phyloP scores from a whole-genome alignment of 805 yeast species.

The Schwanniomyces pseudopolymorphus region DNA sequence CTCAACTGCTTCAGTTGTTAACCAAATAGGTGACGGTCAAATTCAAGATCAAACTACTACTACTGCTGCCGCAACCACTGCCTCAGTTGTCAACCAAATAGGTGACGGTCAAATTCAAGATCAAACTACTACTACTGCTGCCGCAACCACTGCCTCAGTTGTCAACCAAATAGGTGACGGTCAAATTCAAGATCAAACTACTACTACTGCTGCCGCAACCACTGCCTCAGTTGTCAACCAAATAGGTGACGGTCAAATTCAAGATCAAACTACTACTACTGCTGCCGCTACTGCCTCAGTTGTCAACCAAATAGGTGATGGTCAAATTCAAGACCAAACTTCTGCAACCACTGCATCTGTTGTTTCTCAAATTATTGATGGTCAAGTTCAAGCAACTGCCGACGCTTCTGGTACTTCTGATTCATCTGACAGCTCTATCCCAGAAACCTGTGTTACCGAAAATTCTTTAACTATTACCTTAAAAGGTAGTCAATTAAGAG shows the following conservation, averaged over 20 bases:
- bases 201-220: no score
- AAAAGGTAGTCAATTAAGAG: constrained; percentile 51
- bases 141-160: constrained; percentile 22
- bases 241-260: constrained; percentile 36
- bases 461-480: constrained; percentile 58
- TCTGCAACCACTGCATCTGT: constrained; percentile 16
- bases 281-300: constrained; percentile 19
- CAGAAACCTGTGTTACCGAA: constrained; percentile 42
- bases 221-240: constrained; percentile 27
- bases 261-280: constrained; percentile 38
- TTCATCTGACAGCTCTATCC: constrained; percentile 17
- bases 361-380: constrained; percentile 34
- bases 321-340: constrained; percentile 20
- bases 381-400: constrained; percentile 14
- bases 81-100: constrained; percentile 34
- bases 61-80: no score
- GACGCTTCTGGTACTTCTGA: constrained; percentile 7
- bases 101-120: constrained; percentile 50
- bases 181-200: constrained; percentile 30
- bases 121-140: constrained; percentile 8
- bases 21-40: constrained; percentile 50
- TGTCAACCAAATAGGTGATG: constrained; percentile 39
- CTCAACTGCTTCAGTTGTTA: constrained; percentile 16
- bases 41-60: constrained; percentile 28
- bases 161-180: constrained; percentile 33